phyloP scores from a whole-genome alignment of 495 filamentous ascomycete species.

The Thozetella sp. region DNA sequence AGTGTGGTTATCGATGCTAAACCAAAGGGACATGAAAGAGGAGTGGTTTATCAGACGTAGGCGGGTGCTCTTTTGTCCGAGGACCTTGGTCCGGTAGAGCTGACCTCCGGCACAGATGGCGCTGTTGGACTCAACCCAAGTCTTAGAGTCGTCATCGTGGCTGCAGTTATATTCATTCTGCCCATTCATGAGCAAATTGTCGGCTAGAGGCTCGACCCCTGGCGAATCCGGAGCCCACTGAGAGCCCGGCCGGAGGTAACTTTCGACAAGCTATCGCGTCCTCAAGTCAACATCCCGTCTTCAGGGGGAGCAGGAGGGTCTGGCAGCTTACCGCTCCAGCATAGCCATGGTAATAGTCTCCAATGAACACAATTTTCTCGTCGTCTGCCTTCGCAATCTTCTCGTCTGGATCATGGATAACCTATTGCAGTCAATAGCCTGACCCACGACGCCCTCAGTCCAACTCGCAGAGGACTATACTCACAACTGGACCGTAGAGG shows the following conservation, averaged over 20 bases:
- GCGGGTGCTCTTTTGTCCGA: constrained; percentile 8
- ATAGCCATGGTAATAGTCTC: constrained; percentile 28
- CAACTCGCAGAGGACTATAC: not conserved
- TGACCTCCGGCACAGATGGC: constrained; percentile 19
- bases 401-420: constrained; percentile 25
- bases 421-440: constrained; percentile 4
- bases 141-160: constrained; percentile 16
- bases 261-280: constrained; percentile 18
- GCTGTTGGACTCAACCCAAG: constrained; percentile 13
- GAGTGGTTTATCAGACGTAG: constrained; percentile 27
- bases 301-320: not conserved
- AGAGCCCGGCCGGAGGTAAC: constrained; percentile 26
- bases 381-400: constrained; percentile 21
- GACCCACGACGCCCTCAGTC: not conserved
- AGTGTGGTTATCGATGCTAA: constrained; percentile 30
- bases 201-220: constrained; percentile 26
- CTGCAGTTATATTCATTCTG: constrained; percentile 26
- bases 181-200: constrained; percentile 29
- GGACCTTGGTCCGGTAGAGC: constrained; percentile 18
- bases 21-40: constrained; percentile 24
- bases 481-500: constrained; percentile 24
- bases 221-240: constrained; percentile 24
- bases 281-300: too few relatives aligned
- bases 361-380: constrained; percentile 26
- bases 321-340: constrained; percentile 17